A percentile compares a stretch with the other conserved stretches of the same genome.
These are phyloP conservation scores for Yamadazyma laniorum DNA, from an alignment of 805 yeast genomes.

Conservation along the genomic window DNA sequence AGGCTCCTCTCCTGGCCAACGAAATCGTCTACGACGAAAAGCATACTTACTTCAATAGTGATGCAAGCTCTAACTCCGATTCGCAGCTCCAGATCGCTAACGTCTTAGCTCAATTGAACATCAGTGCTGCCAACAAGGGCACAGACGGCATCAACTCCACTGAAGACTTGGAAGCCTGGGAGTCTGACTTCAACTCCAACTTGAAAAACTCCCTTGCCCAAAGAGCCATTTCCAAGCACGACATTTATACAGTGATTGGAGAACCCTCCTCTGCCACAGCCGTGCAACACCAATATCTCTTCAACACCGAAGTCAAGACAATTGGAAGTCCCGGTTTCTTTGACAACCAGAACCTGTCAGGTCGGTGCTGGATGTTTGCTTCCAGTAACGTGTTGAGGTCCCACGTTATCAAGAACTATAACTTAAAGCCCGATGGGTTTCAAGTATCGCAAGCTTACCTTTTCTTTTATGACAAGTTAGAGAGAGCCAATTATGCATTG, in stretches of 20 bases:
- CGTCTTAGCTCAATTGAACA: constrained; percentile 16
- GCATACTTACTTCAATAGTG: not conserved
- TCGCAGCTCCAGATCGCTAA: constrained; percentile 7
- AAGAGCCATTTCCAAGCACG: constrained; percentile 51
- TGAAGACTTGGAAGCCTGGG: constrained; percentile 41
- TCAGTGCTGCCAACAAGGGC: constrained; percentile 7
- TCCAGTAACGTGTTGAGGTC: constrained; percentile 71
- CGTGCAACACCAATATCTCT: constrained; percentile 31
- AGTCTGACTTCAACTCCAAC: constrained; percentile 40
- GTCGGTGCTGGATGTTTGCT: constrained; percentile 90
- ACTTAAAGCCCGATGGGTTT: constrained; percentile 51
- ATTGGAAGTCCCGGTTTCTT: constrained; percentile 35
- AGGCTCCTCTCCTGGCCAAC: not conserved
- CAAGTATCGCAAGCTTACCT: constrained; percentile 77
- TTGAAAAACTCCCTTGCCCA: constrained; percentile 53
- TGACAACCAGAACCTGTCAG: constrained; percentile 67
- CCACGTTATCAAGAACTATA: constrained; percentile 57
- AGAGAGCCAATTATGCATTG: constrained; percentile 76
- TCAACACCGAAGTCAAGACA: constrained; percentile 35
- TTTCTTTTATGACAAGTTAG: constrained; percentile 83
- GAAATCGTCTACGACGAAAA: constrained; percentile 8
- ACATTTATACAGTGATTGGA: constrained; percentile 43
- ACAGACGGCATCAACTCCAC: constrained; percentile 16
- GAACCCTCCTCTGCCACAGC: constrained; percentile 21
- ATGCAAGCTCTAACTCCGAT: not conserved